phyloP scores from a whole-genome alignment of 2,329 filamentous ascomycete species.

The Penicillium sclerotiorum region DNA sequence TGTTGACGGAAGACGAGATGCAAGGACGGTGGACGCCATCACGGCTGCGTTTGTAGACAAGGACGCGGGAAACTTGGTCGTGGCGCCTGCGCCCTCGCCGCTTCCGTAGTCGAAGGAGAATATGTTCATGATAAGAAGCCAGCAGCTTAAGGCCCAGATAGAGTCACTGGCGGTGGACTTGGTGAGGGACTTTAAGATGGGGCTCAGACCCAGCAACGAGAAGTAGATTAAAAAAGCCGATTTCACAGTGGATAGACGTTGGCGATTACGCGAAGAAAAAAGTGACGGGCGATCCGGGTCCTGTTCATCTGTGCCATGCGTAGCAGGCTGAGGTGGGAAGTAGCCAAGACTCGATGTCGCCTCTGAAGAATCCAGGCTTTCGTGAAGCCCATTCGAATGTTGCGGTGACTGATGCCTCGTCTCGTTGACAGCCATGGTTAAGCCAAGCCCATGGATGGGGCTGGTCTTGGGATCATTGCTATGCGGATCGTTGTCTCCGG shows the following conservation, averaged over 20 bases:
- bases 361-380: constrained; percentile 47
- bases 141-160: constrained; percentile 96
- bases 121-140: constrained; percentile 91
- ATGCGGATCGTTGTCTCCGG: constrained; percentile 28
- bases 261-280: constrained; percentile 60
- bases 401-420: constrained; percentile 34
- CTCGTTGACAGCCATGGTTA: constrained; percentile 44
- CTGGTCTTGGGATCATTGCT: constrained; percentile 33
- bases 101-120: constrained; percentile 97
- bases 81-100: constrained; percentile 44
- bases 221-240: constrained; percentile 92
- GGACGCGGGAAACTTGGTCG: constrained; percentile 58
- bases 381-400: constrained; percentile 32
- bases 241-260: constrained; percentile 79
- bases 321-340: neutral
- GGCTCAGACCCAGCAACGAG: constrained; percentile 85
- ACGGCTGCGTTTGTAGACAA: constrained; percentile 93
- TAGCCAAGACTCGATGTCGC: neutral
- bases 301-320: constrained; percentile 18
- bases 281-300: constrained; percentile 31
- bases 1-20: constrained; percentile 83
- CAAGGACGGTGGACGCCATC: constrained; percentile 94
- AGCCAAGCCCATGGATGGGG: constrained; percentile 46
- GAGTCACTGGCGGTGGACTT: constrained; percentile 88
- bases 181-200: constrained; percentile 96